Evolutionary conservation across 768 basidiomycete genomes (phyloP).

Genomic region (Lactarius indigo): DNA sequence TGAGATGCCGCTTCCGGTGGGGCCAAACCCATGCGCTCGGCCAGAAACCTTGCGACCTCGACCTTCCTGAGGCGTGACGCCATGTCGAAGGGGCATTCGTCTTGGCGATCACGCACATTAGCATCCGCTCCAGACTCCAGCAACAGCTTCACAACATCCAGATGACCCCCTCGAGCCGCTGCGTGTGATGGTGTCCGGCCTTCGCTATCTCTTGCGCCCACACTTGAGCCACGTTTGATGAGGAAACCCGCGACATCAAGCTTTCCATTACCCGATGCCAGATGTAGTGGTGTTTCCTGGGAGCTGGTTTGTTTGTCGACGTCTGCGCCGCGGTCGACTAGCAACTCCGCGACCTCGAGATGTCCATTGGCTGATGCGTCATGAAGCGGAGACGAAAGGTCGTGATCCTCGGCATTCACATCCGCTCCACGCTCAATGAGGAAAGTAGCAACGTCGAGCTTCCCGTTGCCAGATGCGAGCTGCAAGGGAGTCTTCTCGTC

Average conservation of each 20-base stretch:
- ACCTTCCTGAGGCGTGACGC: neutral
- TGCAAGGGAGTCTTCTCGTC: neutral
- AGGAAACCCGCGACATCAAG: neutral
- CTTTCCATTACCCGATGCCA: accelerated
- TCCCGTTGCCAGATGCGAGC: neutral
- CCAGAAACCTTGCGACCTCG: neutral
- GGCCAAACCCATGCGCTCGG: neutral
- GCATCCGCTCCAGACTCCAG: neutral
- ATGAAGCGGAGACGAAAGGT: neutral
- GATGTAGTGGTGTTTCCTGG: neutral
- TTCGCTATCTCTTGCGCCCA: neutral
- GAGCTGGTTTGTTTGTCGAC: neutral
- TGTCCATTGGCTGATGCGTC: neutral
- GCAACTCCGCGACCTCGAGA: neutral
- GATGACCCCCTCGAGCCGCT: neutral
- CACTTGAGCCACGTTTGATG: neutral
- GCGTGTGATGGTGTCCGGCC: neutral
- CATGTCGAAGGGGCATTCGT: neutral
- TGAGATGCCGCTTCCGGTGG: neutral
- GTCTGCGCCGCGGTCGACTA: neutral
- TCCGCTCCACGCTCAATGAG: neutral
- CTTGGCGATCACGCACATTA: neutral
- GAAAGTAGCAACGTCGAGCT: neutral
- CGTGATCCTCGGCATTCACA: neutral
- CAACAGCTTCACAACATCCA: neutral